Percentiles rank a stretch among this genome's conserved stretches.
Conservation (phyloP, 257 asterid genomes). For the Lithospermum erythrorhizon region DNA sequence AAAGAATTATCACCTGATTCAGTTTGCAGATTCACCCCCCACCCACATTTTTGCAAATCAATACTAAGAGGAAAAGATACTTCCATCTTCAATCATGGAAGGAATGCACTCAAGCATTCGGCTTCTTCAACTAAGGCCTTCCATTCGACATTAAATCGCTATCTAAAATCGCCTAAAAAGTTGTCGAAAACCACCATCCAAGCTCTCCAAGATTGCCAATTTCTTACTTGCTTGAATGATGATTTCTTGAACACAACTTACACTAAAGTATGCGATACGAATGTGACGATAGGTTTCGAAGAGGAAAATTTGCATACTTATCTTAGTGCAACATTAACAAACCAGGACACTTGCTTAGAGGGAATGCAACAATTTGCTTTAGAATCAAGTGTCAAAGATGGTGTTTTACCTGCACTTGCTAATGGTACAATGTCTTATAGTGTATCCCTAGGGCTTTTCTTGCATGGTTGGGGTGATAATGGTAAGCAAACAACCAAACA, state of each 20-base stretch:
- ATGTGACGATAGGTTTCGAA: conserved; percentile 11
- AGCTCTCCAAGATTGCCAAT: conserved; percentile 54
- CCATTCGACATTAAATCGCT: conserved; percentile 3
- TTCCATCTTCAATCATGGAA: background rate
- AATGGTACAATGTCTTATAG: conserved; percentile 52
- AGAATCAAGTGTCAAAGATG: conserved; percentile 25
- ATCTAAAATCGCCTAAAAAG: background rate
- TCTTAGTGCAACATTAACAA: conserved; percentile 62
- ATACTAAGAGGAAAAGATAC: background rate
- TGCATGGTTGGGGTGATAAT: conserved; percentile 37
- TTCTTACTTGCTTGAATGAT: conserved; percentile 37
- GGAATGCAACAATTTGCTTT: conserved; percentile 31
- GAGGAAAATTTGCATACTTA: conserved; percentile 44
- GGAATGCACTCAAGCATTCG: background rate
- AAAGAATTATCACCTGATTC: background rate
- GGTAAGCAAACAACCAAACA: background rate
- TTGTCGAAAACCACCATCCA: conserved; percentile 13
- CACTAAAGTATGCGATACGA: background rate
- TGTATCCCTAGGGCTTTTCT: conserved; percentile 50
- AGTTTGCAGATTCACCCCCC: background rate
- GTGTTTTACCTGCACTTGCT: conserved; percentile 31
- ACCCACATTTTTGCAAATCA: background rate
- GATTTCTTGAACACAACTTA: conserved; percentile 27
- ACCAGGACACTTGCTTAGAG: conserved; percentile 58
- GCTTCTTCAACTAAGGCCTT: background rate